phyloP scores from a whole-genome alignment of 345 rosid species.

The Sisymbrium irio region DNA sequence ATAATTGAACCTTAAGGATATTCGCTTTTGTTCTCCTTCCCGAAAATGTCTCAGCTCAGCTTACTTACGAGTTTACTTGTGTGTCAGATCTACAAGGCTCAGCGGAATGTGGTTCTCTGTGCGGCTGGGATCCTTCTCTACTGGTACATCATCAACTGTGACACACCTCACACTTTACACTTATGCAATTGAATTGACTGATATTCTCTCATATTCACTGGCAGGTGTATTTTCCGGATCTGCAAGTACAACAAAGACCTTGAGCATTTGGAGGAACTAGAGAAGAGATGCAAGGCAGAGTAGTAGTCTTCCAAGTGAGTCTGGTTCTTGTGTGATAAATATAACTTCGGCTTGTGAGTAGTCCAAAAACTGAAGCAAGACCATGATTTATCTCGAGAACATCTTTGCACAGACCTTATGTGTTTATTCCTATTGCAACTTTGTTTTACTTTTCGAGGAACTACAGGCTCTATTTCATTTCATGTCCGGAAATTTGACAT shows the following conservation, averaged over 20 bases:
- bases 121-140: conserved; percentile 77
- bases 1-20: not conserved
- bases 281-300: conserved; percentile 68
- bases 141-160: conserved; percentile 50
- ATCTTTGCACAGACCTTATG: conserved; percentile 15
- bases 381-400: conserved; percentile 5
- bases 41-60: not conserved
- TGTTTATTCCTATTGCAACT: not conserved
- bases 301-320: conserved; percentile 33
- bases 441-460: conserved; percentile 17
- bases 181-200: not conserved
- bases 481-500: not conserved
- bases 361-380: conserved; percentile 7
- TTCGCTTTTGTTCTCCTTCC: not conserved
- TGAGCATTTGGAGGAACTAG: conserved; percentile 70
- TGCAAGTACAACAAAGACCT: conserved; percentile 74
- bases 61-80: conserved; percentile 6
- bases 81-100: conserved; percentile 80
- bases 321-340: conserved; percentile 3
- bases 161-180: not conserved
- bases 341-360: conserved; percentile 26
- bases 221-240: conserved; percentile 80
- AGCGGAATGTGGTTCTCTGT: conserved; percentile 79
- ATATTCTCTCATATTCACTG: conserved; percentile 5
- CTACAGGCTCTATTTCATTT: not conserved